A percentile compares a stretch with the other conserved stretches of the same genome.
These are phyloP conservation scores for Fusarium robinianum DNA, from an alignment of 2,329 filamentous ascomycete genomes.

Conservation along the genomic window DNA sequence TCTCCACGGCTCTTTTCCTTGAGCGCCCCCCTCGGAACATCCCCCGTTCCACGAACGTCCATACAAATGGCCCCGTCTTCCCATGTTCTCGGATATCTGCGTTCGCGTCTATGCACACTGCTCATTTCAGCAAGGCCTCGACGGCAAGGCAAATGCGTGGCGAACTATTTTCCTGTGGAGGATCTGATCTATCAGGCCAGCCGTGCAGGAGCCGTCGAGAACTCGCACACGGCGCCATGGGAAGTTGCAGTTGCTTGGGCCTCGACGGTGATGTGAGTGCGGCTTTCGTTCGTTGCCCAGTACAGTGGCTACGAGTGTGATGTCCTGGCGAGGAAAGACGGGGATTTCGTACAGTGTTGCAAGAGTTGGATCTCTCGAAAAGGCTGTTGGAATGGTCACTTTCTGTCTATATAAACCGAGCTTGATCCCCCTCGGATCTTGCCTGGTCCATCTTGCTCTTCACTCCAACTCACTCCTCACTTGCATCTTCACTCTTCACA, in stretches of 20 bases:
- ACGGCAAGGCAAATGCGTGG: constrained; percentile 7
- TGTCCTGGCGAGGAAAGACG: too few species aligned
- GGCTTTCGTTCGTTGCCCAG: constrained; percentile 1
- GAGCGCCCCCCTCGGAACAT: too few species aligned
- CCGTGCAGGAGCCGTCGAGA: constrained; percentile 6
- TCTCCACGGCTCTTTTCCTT: too few species aligned
- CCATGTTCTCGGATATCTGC: constrained; percentile 28
- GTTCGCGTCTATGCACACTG: constrained; percentile 23
- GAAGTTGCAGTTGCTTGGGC: constrained; percentile 8
- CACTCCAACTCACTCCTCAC: not conserved
- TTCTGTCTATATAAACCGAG: not conserved
- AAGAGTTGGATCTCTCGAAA: too few species aligned
- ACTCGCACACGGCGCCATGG: constrained; percentile 15
- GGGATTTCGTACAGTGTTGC: too few species aligned
- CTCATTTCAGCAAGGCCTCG: constrained; percentile 22
- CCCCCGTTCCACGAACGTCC: not conserved
- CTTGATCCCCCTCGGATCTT: not conserved
- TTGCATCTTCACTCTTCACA: not conserved
- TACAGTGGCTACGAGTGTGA: too few species aligned
- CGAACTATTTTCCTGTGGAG: constrained; percentile 4
- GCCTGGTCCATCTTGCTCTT: not conserved
- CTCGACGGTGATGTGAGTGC: too few species aligned
- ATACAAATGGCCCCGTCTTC: constrained; percentile 1
- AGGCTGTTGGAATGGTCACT: too few species aligned
- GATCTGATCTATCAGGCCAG: constrained; percentile 14